Conservation (phyloP, 202 grass and related monocot genomes). For the Eragrostis tef region DNA sequence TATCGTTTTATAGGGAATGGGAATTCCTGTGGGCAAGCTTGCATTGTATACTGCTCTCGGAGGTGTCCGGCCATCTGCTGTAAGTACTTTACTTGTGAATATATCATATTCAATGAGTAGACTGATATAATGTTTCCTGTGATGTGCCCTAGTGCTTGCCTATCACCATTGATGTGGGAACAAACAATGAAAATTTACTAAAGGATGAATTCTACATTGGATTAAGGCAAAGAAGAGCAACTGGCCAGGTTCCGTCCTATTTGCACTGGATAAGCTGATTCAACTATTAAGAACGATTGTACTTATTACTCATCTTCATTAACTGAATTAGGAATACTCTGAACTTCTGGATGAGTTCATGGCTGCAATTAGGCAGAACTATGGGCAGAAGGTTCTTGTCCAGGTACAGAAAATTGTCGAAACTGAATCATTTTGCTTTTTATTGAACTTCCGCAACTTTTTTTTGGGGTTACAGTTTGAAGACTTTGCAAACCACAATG, state of each 20-base stretch:
- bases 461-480: conserved; percentile 66
- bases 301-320: conserved; percentile 16
- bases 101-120: not conserved
- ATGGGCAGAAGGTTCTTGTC: conserved; percentile 93
- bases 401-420: conserved; percentile 57
- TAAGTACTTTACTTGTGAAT: conserved; percentile 44
- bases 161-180: conserved; percentile 96
- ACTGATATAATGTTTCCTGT: conserved; percentile 22
- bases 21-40: conserved; percentile 95
- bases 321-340: conserved; percentile 65
- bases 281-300: conserved; percentile 19
- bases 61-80: conserved; percentile 77
- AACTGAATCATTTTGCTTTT: not conserved
- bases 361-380: conserved; percentile 84
- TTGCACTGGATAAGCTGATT: not conserved
- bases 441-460: conserved; percentile 12
- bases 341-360: conserved; percentile 88
- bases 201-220: conserved; percentile 97
- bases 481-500: conserved; percentile 93
- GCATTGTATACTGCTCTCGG: conserved; percentile 85
- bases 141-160: conserved; percentile 66
- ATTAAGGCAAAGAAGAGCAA: conserved; percentile 80
- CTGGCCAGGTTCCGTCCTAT: conserved; percentile 63
- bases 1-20: conserved; percentile 71
- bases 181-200: conserved; percentile 82